These are phyloP conservation scores for Meira nashicola DNA, from an alignment of 1,284 basidiomycete genomes.

Conservation along the genomic window DNA sequence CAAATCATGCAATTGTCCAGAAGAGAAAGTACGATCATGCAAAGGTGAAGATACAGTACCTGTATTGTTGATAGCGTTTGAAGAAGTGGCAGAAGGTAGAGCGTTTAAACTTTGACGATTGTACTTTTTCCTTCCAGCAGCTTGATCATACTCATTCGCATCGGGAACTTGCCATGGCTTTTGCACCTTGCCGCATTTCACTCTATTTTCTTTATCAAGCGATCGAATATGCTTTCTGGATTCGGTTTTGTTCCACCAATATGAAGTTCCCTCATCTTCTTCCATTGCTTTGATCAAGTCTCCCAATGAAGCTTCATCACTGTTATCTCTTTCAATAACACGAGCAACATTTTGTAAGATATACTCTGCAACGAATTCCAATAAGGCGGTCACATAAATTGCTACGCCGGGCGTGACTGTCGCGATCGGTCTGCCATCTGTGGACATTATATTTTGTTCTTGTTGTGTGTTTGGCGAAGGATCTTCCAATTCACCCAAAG, in stretches of 20 bases:
- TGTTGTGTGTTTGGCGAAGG: constrained; percentile 18
- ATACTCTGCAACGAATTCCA: constrained; percentile 42
- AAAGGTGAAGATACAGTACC: background rate
- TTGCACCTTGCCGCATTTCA: constrained; percentile 22
- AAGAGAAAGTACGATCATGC: background rate
- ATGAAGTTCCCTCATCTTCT: constrained; percentile 36
- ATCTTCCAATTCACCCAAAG: constrained; percentile 37
- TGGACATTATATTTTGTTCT: constrained; percentile 46
- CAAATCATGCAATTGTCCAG: background rate
- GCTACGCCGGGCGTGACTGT: constrained; percentile 43
- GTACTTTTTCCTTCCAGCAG: constrained; percentile 27
- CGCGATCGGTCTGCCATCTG: constrained; percentile 45
- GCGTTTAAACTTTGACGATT: constrained; percentile 11
- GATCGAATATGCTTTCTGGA: constrained; percentile 25
- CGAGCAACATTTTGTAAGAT: constrained; percentile 36
- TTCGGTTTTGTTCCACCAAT: constrained; percentile 27
- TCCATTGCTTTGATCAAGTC: constrained; percentile 40
- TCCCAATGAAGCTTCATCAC: constrained; percentile 38
- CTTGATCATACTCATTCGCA: constrained; percentile 37
- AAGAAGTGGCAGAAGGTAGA: background rate
- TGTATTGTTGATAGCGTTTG: background rate
- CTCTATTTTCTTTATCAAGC: constrained; percentile 11
- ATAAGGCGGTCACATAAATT: constrained; percentile 46
- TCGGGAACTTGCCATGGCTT: constrained; percentile 33
- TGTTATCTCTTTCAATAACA: constrained; percentile 48